phyloP scores from a whole-genome alignment of 176 grass and related monocot genomes.

The Aegilops speltoides region DNA sequence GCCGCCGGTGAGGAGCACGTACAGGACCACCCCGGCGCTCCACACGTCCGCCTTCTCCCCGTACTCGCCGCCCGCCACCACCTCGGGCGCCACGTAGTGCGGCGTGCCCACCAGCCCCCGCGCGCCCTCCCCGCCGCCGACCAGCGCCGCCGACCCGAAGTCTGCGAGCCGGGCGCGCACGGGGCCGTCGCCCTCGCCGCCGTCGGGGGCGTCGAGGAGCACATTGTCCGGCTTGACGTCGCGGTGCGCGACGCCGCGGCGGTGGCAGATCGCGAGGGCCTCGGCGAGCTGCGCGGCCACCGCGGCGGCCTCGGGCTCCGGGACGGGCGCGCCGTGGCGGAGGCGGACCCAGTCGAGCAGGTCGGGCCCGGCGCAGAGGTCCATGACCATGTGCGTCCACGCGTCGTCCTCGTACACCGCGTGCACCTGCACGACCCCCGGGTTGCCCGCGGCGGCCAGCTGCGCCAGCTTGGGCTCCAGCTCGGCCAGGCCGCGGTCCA shows the following conservation, averaged over 20 bases:
- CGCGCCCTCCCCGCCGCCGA: slow-evolving; percentile 36
- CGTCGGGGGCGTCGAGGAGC: slow-evolving; percentile 37
- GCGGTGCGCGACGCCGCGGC: slow-evolving; percentile 66
- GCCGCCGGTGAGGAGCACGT: slow-evolving; percentile 73
- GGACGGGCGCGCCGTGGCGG: slow-evolving; percentile 46
- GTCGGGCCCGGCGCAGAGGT: slow-evolving; percentile 69
- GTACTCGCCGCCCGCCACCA: slow-evolving; percentile 63
- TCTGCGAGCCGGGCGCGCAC: slow-evolving; percentile 54
- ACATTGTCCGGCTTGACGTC: slow-evolving; percentile 96
- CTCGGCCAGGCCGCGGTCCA: slow-evolving; percentile 63
- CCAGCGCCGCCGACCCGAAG: slow-evolving; percentile 73
- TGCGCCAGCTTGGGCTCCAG: slow-evolving; percentile 62
- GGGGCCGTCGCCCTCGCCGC: background rate
- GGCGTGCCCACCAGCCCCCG: slow-evolving; percentile 78
- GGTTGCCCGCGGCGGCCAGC: slow-evolving; percentile 60
- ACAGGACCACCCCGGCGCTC: slow-evolving; percentile 80
- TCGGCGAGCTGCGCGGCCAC: slow-evolving; percentile 55
- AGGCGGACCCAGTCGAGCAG: slow-evolving; percentile 66
- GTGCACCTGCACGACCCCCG: slow-evolving; percentile 52
- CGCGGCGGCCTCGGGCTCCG: slow-evolving; percentile 52
- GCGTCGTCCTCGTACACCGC: slow-evolving; percentile 54
- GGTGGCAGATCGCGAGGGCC: slow-evolving; percentile 71
- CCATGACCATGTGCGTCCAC: slow-evolving; percentile 79
- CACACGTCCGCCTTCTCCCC: slow-evolving; percentile 90
- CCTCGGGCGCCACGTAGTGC: slow-evolving; percentile 90